These are phyloP conservation scores for Vararia minispora DNA, from an alignment of 768 basidiomycete genomes.

Conservation along the genomic window DNA sequence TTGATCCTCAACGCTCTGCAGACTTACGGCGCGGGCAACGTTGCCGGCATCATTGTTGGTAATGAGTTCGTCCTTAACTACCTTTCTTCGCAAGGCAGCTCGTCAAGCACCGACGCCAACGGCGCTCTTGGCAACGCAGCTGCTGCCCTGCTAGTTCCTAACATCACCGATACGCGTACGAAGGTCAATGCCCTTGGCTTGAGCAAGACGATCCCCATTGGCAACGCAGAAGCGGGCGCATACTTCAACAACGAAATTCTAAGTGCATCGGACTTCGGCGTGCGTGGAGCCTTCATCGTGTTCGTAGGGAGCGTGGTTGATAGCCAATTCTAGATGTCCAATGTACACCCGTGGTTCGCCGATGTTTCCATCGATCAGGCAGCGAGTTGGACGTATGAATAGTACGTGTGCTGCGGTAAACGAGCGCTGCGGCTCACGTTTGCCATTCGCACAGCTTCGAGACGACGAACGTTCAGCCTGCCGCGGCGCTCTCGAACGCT, in stretches of 20 bases:
- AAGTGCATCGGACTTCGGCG: slow-evolving; percentile 55
- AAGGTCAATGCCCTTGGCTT: slow-evolving; percentile 48
- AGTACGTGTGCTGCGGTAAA: too few species aligned
- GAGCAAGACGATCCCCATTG: slow-evolving; percentile 52
- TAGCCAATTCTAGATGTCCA: slow-evolving; percentile 53
- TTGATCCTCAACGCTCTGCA: slow-evolving; percentile 56
- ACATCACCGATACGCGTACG: slow-evolving; percentile 55
- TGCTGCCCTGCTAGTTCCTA: slow-evolving; percentile 47
- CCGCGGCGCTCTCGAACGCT: slow-evolving; percentile 48
- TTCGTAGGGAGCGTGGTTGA: neutral
- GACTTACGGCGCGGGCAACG: slow-evolving; percentile 65
- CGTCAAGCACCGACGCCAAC: slow-evolving; percentile 34
- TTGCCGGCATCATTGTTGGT: slow-evolving; percentile 80
- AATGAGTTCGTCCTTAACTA: slow-evolving; percentile 83
- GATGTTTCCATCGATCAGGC: slow-evolving; percentile 53
- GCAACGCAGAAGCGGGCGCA: slow-evolving; percentile 78
- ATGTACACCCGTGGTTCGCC: slow-evolving; percentile 95
- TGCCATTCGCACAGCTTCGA: too few species aligned
- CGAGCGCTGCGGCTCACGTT: too few species aligned
- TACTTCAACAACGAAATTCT: slow-evolving; percentile 71
- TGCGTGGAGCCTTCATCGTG: slow-evolving; percentile 22
- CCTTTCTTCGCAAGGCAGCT: neutral
- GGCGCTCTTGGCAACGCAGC: slow-evolving; percentile 47
- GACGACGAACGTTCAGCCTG: slow-evolving; percentile 46
- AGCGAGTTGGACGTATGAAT: slow-evolving; percentile 72